These are phyloP conservation scores for Fusarium begoniae DNA, from an alignment of 2,329 filamentous ascomycete species.

Conservation along the genomic window DNA sequence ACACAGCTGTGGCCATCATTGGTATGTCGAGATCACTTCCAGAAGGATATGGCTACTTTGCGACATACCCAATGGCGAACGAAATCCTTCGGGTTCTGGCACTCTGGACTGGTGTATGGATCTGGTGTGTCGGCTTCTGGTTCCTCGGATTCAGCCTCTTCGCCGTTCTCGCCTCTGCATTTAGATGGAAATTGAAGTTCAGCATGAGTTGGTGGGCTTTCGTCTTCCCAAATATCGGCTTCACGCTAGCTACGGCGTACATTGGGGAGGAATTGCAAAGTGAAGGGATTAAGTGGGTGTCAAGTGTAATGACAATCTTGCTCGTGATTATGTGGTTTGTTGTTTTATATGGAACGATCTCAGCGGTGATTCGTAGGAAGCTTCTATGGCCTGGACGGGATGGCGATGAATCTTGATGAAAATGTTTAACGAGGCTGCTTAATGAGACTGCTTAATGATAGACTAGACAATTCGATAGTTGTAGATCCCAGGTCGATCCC, in stretches of 20 bases:
- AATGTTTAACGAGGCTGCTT: neutral
- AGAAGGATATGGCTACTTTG: constrained; percentile 40
- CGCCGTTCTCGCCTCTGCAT: constrained; percentile 26
- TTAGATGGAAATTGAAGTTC: constrained; percentile 31
- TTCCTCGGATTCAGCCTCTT: constrained; percentile 40
- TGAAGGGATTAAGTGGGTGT: constrained; percentile 37
- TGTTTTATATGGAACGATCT: constrained; percentile 32
- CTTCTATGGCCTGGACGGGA: constrained; percentile 42
- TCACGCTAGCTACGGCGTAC: constrained; percentile 35
- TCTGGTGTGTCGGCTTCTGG: constrained; percentile 43
- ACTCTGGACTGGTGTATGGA: constrained; percentile 39
- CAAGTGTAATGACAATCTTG: constrained; percentile 33
- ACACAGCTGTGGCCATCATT: constrained; percentile 41
- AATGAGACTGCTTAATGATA: neutral
- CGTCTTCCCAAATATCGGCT: constrained; percentile 43
- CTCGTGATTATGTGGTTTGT: constrained; percentile 39
- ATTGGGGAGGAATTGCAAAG: constrained; percentile 41
- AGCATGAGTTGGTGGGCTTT: constrained; percentile 44
- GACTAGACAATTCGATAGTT: constrained; percentile 25
- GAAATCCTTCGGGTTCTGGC: constrained; percentile 39
- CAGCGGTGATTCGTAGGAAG: constrained; percentile 33
- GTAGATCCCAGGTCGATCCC: constrained; percentile 3
- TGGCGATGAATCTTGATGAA: constrained; percentile 21
- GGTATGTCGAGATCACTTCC: constrained; percentile 39
- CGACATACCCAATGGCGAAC: constrained; percentile 32